Conservation (phyloP, 768 basidiomycete species). For the Naematelia aurantialba region DNA sequence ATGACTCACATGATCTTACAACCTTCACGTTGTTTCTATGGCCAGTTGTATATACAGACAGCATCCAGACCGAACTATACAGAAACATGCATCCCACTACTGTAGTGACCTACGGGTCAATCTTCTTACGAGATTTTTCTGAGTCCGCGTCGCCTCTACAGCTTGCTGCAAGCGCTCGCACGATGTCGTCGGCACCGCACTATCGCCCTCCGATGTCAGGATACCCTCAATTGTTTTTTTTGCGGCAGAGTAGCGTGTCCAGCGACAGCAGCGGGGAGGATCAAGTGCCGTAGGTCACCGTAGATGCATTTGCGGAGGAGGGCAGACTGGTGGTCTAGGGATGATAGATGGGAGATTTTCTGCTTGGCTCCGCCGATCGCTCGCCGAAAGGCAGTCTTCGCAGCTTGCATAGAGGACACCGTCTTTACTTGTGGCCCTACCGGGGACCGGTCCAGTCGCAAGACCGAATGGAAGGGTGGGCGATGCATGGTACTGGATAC, state of each 20-base stretch:
- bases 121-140: slow-evolving; percentile 36
- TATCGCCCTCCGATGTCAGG: slow-evolving; percentile 46
- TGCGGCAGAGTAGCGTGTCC: too few relatives aligned
- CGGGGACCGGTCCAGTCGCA: too few relatives aligned
- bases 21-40: too few relatives aligned
- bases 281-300: slow-evolving; percentile 14
- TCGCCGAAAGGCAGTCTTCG: slow-evolving; percentile 1
- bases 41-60: too few relatives aligned
- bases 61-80: too few relatives aligned
- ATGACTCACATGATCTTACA: too few relatives aligned
- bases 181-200: slow-evolving; percentile 42
- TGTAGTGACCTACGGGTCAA: slow-evolving; percentile 26
- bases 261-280: too few relatives aligned
- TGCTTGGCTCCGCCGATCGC: background rate
- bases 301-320: slow-evolving; percentile 6
- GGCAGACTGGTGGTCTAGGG: slow-evolving; percentile 13
- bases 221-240: too few relatives aligned
- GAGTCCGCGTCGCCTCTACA: slow-evolving; percentile 28
- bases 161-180: slow-evolving; percentile 37
- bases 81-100: too few relatives aligned
- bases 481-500: too few relatives aligned
- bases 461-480: too few relatives aligned
- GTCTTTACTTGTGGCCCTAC: background rate
- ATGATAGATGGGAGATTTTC: background rate
- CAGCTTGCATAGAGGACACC: slow-evolving; percentile 3